These are phyloP conservation scores for Eucalyptus tenuipes DNA, from an alignment of 345 rosid species.

Conservation along the genomic window DNA sequence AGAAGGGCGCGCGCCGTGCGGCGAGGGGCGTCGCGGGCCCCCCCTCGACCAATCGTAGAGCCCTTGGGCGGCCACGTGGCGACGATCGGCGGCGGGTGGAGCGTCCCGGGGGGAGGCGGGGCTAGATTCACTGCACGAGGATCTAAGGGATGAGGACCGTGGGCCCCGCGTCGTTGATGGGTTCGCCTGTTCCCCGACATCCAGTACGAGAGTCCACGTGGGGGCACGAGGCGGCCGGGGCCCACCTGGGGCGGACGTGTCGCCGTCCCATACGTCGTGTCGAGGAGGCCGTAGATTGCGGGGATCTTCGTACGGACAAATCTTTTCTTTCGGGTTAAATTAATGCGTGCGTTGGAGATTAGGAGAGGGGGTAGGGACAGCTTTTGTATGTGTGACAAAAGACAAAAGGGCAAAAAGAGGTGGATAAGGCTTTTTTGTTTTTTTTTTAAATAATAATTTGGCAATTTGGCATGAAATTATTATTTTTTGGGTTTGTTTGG, in stretches of 20 bases:
- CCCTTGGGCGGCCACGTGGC: neutral
- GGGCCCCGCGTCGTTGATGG: neutral
- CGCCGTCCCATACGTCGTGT: neutral
- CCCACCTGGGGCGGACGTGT: constrained; percentile 8
- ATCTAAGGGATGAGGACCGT: neutral
- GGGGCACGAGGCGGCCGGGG: constrained; percentile 1
- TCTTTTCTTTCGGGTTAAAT: neutral
- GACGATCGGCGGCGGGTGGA: neutral
- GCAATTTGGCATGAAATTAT: neutral
- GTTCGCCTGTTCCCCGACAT: constrained; percentile 10
- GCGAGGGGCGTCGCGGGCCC: neutral
- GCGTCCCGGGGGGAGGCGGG: neutral
- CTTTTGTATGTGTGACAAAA: neutral
- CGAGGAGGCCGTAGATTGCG: constrained; percentile 11
- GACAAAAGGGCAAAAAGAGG: neutral
- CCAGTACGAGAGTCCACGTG: constrained; percentile 19
- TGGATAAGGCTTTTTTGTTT: neutral
- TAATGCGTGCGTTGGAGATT: neutral
- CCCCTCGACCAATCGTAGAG: neutral
- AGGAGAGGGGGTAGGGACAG: neutral
- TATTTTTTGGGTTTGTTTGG: neutral
- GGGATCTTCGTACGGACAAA: constrained; percentile 14
- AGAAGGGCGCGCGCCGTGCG: neutral
- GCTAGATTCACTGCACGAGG: neutral
- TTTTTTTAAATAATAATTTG: neutral